Percentiles rank a stretch among this genome's conserved stretches.
phyloP scores from a whole-genome alignment of 768 basidiomycete species.

The Chlorophyllum brunneum region DNA sequence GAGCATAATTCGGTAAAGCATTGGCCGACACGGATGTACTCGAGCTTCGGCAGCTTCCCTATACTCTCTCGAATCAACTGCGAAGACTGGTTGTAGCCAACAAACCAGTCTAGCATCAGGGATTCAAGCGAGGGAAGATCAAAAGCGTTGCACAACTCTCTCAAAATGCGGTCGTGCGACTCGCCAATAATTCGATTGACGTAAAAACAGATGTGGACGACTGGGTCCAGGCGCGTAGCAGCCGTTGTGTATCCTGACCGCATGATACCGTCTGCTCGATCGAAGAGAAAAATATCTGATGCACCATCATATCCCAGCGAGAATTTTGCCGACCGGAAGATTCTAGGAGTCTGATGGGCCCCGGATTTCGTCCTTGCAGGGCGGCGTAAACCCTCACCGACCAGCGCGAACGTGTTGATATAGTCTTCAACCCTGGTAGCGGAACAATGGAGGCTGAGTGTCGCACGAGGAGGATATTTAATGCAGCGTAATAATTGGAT shows the following conservation, averaged over 20 bases:
- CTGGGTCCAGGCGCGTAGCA: not conserved
- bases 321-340: not conserved
- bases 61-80: not conserved
- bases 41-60: slow-evolving; percentile 1
- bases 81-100: not conserved
- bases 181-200: not conserved
- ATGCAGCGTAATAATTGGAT: not conserved
- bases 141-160: not conserved
- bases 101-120: not conserved
- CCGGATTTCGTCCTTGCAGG: too few relatives aligned
- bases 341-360: not conserved
- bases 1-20: not conserved
- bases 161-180: not conserved
- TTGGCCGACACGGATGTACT: not conserved
- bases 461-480: slow-evolving; percentile 3
- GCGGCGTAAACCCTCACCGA: slow-evolving; percentile 1
- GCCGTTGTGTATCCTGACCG: not conserved
- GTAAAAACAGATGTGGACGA: not conserved
- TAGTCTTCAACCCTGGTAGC: not conserved
- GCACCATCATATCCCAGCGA: too few relatives aligned
- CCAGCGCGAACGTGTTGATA: not conserved
- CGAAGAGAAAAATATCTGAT: not conserved
- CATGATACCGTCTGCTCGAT: not conserved
- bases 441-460: not conserved
- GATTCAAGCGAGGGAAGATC: not conserved